Conservation (phyloP, 129 eudicot species). For the Tagetes erecta region DNA sequence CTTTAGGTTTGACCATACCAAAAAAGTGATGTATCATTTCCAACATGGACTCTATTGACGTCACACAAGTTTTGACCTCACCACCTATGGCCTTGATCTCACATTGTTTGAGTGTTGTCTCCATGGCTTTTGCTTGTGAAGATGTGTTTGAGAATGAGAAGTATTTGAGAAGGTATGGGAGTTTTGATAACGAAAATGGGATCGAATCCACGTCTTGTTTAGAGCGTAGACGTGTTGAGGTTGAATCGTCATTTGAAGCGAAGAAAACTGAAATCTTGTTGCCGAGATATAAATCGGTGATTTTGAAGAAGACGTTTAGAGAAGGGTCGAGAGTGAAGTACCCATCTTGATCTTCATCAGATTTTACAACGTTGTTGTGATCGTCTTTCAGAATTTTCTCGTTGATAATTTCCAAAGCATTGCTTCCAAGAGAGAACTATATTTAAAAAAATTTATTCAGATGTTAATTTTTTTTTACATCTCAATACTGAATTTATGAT, state of each 20-base stretch:
- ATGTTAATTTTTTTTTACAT: background rate
- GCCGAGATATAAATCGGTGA: conserved; percentile 44
- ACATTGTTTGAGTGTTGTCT: conserved; percentile 54
- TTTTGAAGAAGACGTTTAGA: conserved; percentile 49
- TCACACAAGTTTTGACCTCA: conserved; percentile 63
- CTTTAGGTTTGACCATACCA: conserved; percentile 31
- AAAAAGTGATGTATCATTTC: conserved; percentile 39
- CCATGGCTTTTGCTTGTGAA: conserved; percentile 67
- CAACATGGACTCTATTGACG: conserved; percentile 66
- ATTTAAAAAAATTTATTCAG: background rate
- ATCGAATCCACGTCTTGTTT: conserved; percentile 51
- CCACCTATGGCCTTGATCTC: conserved; percentile 43
- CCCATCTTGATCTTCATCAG: background rate
- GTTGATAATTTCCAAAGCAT: conserved; percentile 19
- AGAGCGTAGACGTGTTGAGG: conserved; percentile 45
- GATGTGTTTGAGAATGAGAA: conserved; percentile 46
- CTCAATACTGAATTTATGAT: no score
- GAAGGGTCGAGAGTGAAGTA: conserved; percentile 37
- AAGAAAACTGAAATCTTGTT: conserved; percentile 47
- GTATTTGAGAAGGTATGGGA: conserved; percentile 41
- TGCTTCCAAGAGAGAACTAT: conserved; percentile 4
- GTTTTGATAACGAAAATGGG: conserved; percentile 54
- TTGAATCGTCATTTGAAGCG: conserved; percentile 34
- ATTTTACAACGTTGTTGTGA: no score
- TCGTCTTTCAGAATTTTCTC: background rate